Conservation (phyloP, 2,329 filamentous ascomycete genomes). For the Pyrenophora seminiperda region DNA sequence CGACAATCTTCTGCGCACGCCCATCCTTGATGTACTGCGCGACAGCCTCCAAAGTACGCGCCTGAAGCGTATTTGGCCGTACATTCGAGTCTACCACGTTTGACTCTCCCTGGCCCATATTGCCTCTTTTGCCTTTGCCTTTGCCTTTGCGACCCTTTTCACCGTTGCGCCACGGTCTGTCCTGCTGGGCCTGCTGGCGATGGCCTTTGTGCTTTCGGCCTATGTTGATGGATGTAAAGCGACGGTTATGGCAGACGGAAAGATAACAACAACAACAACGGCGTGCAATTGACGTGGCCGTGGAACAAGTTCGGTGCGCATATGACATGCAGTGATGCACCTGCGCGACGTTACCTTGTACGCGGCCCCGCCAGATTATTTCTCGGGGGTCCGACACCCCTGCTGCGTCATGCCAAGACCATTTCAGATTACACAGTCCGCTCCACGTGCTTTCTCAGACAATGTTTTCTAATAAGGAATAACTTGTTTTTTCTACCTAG, state of each 20-base stretch:
- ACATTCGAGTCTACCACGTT: constrained; percentile 70
- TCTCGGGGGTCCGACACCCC: constrained; percentile 11
- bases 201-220: constrained; percentile 56
- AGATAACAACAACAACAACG: neutral
- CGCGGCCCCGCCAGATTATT: constrained; percentile 12
- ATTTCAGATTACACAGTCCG: too few relatives aligned
- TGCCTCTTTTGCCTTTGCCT: constrained; percentile 47
- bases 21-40: constrained; percentile 80
- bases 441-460: too few relatives aligned
- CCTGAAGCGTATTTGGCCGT: constrained; percentile 67
- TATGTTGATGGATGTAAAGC: constrained; percentile 49
- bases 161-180: constrained; percentile 38
- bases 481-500: too few relatives aligned
- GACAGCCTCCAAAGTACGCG: constrained; percentile 72
- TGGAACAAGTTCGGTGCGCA: neutral
- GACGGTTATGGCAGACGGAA: neutral
- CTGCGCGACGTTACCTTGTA: neutral
- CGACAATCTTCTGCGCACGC: constrained; percentile 71
- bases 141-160: constrained; percentile 36
- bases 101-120: constrained; percentile 88
- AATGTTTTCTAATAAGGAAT: too few relatives aligned
- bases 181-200: constrained; percentile 45
- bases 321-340: constrained; percentile 5
- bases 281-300: constrained; percentile 3
- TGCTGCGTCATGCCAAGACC: constrained; percentile 15